These are phyloP conservation scores for Schwanniomyces occidentalis DNA, from an alignment of 805 yeast species.

Conservation along the genomic window DNA sequence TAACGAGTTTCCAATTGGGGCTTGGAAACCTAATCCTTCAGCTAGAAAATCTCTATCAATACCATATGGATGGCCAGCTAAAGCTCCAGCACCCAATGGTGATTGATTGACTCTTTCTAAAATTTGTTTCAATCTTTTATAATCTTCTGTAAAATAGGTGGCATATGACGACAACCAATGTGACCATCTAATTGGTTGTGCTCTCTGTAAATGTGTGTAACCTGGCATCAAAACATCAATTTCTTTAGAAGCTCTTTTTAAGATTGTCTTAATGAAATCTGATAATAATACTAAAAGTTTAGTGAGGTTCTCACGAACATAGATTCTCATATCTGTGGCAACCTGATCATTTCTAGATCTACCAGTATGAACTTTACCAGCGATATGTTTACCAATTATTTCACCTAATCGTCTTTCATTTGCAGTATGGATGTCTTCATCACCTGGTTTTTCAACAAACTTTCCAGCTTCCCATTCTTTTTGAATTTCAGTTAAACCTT, in stretches of 20 bases:
- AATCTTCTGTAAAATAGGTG: constrained; percentile 89
- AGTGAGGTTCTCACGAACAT: constrained; percentile 77
- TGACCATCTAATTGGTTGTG: constrained; percentile 99
- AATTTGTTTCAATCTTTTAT: constrained; percentile 78
- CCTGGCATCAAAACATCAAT: constrained; percentile 97
- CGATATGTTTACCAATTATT: constrained; percentile 86
- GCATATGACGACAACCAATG: constrained; percentile 96
- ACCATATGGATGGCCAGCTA: constrained; percentile 99
- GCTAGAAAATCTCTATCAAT: constrained; percentile 93
- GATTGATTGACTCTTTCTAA: constrained; percentile 79
- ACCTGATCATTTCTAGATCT: constrained; percentile 98
- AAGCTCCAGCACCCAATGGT: constrained; percentile 96
- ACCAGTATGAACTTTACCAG: constrained; percentile 99
- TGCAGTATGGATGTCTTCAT: constrained; percentile 98
- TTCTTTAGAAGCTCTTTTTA: constrained; percentile 78
- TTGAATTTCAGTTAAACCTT: constrained; percentile 71
- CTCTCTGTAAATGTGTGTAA: constrained; percentile 96
- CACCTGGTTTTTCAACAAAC: constrained; percentile 81
- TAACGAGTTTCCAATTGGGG: constrained; percentile 92
- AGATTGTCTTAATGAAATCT: constrained; percentile 64
- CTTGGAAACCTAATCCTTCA: constrained; percentile 70
- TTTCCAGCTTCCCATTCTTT: constrained; percentile 75
- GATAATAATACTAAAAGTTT: constrained; percentile 57
- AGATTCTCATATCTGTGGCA: constrained; percentile 97
- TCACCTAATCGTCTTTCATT: constrained; percentile 98